Evolutionary conservation across 352 stramenopile species (phyloP).

Genomic region (Pythium aquatile): DNA sequence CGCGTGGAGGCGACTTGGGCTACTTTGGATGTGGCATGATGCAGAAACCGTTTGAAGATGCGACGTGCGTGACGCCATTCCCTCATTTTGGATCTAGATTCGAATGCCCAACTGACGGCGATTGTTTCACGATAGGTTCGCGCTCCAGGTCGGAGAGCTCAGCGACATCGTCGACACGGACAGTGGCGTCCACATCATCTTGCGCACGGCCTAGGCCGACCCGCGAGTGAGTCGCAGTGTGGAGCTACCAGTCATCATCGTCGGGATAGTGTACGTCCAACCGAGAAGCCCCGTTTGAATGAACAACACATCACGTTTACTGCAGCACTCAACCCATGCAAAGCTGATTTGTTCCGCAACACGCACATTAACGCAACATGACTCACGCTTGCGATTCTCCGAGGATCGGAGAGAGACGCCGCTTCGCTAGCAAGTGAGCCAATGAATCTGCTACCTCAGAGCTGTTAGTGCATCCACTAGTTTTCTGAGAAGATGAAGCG

Average conservation of each 20-base stretch:
- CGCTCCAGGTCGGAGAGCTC: conserved; percentile 91
- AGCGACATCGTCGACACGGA: conserved; percentile 95
- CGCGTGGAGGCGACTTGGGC: conserved; percentile 89
- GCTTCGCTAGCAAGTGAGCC: no score
- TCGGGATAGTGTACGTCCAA: background rate
- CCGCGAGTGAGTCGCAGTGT: background rate
- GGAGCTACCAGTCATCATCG: no score
- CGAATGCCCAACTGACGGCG: background rate
- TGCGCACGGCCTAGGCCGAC: conserved; percentile 86
- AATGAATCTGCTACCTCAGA: no score
- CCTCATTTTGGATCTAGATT: background rate
- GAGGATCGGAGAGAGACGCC: no score
- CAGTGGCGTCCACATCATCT: conserved; percentile 96
- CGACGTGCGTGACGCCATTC: conserved; percentile 37
- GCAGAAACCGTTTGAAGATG: conserved; percentile 93
- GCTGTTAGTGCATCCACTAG: background rate
- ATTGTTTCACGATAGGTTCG: conserved; percentile 50
- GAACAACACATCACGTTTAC: background rate
- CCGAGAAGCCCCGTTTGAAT: background rate
- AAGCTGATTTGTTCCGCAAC: no score
- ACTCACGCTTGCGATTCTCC: no score
- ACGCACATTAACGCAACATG: no score
- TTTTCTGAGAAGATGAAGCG: background rate
- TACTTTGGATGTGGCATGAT: conserved; percentile 87
- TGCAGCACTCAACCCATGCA: no score